Base-by-base conservation (phyloP, 1,139 yeast genomes). In the Blastobotrys apis region DNA sequence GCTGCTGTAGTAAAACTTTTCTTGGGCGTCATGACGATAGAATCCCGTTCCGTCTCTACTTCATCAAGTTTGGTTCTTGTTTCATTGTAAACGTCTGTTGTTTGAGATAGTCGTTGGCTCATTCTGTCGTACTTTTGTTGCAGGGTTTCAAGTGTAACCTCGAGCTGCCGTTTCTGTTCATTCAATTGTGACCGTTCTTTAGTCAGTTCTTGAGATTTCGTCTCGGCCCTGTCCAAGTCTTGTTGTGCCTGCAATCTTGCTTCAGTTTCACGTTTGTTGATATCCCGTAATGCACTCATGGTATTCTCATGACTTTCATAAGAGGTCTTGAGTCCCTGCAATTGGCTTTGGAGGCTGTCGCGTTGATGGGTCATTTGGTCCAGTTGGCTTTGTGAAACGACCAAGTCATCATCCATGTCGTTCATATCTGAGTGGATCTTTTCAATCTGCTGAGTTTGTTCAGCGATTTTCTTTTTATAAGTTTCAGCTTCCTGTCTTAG, bases 401-500 rank as follows among this genome's bases (percentile, higher is more conserved):
- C 47, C 30, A 52, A 43, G 32, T 51, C 57, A 43, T 40, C 62
- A 51, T 44, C 51, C 38, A 44, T 49, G 42, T 42, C 55, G 32
- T 45, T 47, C 23, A 39, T 49, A 33, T 57, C 54, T 8, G 43
- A 44, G 37, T 55, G 59, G n/a, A 59, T 46, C 50, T 57, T 20
- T 48, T 56, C 21, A 38, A 33, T 22, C 33, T 49, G 44, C 20
- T 49, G 44, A 4, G 40, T 35, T 26, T 47, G 37, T n/a, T 50
- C 49, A 12, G 57, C 60, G 12, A 59, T 38, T 15, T 45, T 50
- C 3, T 51, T 33, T 21, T 48, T 43, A 10, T 16, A 15, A 5
- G 30, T 17, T 25, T 39, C 45, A 16, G 37, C 5, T 19, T 51
- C 45, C 17, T 48, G 40, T 9, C 35, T 29, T 16, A 43, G 33